A percentile compares a stretch with the other conserved stretches of the same genome.
These are phyloP conservation scores for Ogataea nitratoaversa DNA, from an alignment of 805 yeast species.

Conservation along the genomic window DNA sequence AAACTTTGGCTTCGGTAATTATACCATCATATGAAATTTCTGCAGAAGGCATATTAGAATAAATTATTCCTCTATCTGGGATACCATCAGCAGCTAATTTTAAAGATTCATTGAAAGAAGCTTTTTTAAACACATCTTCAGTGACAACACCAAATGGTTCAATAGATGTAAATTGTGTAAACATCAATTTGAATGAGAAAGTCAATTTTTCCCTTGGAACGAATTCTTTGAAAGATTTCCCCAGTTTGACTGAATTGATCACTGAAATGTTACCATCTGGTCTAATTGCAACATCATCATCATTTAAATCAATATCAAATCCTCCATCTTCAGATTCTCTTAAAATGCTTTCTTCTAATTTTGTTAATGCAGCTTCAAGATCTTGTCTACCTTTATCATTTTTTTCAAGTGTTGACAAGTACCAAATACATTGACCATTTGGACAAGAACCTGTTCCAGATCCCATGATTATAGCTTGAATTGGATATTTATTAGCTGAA, in stretches of 20 bases:
- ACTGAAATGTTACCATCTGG: slow-evolving; percentile 59
- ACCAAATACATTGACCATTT: slow-evolving; percentile 85
- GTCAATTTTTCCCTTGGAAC: slow-evolving; percentile 73
- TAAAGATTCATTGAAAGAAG: slow-evolving; percentile 13
- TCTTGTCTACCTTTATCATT: slow-evolving; percentile 69
- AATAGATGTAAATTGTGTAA: slow-evolving; percentile 53
- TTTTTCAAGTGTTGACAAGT: slow-evolving; percentile 71
- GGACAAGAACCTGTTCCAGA: slow-evolving; percentile 88
- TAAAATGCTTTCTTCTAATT: slow-evolving; percentile 73
- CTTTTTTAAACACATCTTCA: slow-evolving; percentile 36
- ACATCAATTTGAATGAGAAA: slow-evolving; percentile 56
- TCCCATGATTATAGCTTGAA: slow-evolving; percentile 84
- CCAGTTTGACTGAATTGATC: slow-evolving; percentile 77
- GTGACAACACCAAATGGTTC: slow-evolving; percentile 53
- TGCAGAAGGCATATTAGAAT: slow-evolving; percentile 64
- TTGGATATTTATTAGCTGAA: slow-evolving; percentile 61
- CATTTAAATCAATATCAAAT: slow-evolving; percentile 46
- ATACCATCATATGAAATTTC: slow-evolving; percentile 92
- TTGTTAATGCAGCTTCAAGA: slow-evolving; percentile 72
- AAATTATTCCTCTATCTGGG: slow-evolving; percentile 45
- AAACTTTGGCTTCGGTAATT: slow-evolving; percentile 69
- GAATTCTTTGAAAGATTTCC: slow-evolving; percentile 79
- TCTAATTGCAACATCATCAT: slow-evolving; percentile 49
- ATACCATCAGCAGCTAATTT: slow-evolving; percentile 27
- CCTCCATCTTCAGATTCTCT: slow-evolving; percentile 70